Base-by-base conservation (phyloP, 2,329 filamentous ascomycete genomes). In the Curvularia sp. region DNA sequence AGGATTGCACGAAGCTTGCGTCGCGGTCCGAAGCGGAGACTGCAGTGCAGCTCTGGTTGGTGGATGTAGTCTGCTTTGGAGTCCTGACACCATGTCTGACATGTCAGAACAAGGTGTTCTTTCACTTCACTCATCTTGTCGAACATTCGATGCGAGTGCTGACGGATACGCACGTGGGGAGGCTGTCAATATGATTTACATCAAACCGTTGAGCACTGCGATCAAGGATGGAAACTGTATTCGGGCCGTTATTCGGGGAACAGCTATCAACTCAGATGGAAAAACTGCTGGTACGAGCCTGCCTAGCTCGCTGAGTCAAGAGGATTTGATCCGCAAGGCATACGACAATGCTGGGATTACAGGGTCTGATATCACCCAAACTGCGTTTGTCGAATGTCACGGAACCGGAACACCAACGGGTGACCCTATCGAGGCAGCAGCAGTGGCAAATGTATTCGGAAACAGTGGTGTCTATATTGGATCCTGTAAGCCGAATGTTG, bases 131-230 rank as follows among this genome's bases (percentile, higher is more conserved):
- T 69, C 68, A 15, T 67, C 61, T 0, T 71, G 56, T 35, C 53
- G 68, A 18, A 69, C 61, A 1, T 72, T 72, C 33, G 64, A 67
- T 53, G 53, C 54, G 5, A 24, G 55, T 4, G 68, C 70, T 3
- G 64, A 73, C 46, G 70, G 70, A 2, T 73, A 67, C 30, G 54
- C 60, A 31, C 65, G 64, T 42, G 68, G 58, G 22, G 75, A 78
- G 49, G 74, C 60, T 10, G 63, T 75, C 1, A 68, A 62, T 8
- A 52, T 41, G 9, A 46, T 78, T 8, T 59, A 71, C 8, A 33
- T 78, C 0, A 75, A 77, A 55, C 60, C 64, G 5, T 58, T 77
- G 7, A 15, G 22, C 13, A 13, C 22, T n/a, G 42, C 42, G 28
- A 28, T 46, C 26, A 26, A 4, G 42, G 12, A 46, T 18, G 57